Conservation (phyloP, 148 eudicot species). For the Salicornia ramosissima region DNA sequence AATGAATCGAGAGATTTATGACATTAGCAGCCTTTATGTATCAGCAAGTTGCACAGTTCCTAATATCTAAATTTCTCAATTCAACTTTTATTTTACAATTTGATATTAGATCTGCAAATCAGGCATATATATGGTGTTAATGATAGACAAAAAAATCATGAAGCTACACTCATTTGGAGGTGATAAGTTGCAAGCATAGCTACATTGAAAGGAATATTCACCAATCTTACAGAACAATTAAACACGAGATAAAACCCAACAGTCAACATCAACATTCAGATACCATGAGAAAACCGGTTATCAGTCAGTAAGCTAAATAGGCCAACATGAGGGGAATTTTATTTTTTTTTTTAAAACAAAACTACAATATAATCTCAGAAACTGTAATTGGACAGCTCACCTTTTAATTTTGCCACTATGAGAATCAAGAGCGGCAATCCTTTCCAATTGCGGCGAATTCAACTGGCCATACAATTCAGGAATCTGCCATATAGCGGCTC, state of each 20-base stretch:
- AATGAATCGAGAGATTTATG: background rate
- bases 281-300: background rate
- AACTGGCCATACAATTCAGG: slow-evolving; percentile 95
- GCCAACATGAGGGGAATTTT: no score
- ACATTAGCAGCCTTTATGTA: background rate
- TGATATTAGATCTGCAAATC: background rate
- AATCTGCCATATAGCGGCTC: slow-evolving; percentile 97
- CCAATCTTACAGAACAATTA: background rate
- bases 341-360: background rate
- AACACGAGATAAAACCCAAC: background rate
- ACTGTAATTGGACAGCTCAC: slow-evolving; percentile 33
- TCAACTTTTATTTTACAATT: background rate
- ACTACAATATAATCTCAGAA: background rate
- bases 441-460: slow-evolving; percentile 89
- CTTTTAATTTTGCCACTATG: slow-evolving; percentile 64
- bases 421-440: slow-evolving; percentile 73
- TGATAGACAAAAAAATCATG: background rate
- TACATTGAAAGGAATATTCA: background rate
- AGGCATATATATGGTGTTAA: background rate
- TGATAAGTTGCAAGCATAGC: background rate
- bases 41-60: background rate
- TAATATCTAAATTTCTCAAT: background rate
- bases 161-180: background rate
- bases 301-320: background rate
- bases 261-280: background rate